Percentiles rank a stretch among this genome's conserved stretches.
Conservation (phyloP, 1,139 yeast species). For the Hemisphaericaspora subhashii region DNA sequence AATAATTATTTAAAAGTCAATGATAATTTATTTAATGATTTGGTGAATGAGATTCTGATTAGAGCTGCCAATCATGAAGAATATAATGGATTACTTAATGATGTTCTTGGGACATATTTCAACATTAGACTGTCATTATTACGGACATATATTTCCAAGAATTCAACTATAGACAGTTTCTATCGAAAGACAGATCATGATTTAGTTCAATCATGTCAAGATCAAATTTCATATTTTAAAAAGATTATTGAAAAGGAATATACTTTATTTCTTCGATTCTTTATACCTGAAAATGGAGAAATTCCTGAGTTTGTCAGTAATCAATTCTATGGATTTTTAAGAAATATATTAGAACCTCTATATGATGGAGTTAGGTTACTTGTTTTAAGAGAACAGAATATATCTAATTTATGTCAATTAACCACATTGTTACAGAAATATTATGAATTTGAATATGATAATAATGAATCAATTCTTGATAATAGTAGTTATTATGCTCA, state of each 20-base stretch:
- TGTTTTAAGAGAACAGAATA: slow-evolving; percentile 67
- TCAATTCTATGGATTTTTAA: slow-evolving; percentile 56
- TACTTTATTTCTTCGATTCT: slow-evolving; percentile 55
- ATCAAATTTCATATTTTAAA: slow-evolving; percentile 55
- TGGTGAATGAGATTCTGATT: slow-evolving; percentile 50
- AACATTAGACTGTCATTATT: slow-evolving; percentile 52
- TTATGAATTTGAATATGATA: slow-evolving; percentile 60
- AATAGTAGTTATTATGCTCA: slow-evolving; percentile 6
- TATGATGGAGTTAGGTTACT: slow-evolving; percentile 68
- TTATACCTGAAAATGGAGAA: slow-evolving; percentile 22
- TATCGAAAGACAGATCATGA: slow-evolving; percentile 17
- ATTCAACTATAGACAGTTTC: slow-evolving; percentile 15
- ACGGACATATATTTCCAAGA: slow-evolving; percentile 34
- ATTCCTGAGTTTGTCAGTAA: slow-evolving; percentile 23
- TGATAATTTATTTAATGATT: slow-evolving; percentile 26
- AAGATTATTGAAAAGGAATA: slow-evolving; percentile 63
- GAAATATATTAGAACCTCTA: slow-evolving; percentile 67
- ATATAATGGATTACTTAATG: slow-evolving; percentile 65
- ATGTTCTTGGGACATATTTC: slow-evolving; percentile 65
- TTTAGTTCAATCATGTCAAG: slow-evolving; percentile 59
- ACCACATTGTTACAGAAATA: slow-evolving; percentile 69
- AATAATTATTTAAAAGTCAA: slow-evolving; percentile 28
- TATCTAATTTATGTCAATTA: slow-evolving; percentile 69
- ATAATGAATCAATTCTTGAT: slow-evolving; percentile 18
- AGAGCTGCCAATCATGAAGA: slow-evolving; percentile 54